A percentile compares a stretch with the other conserved stretches of the same genome.
Conservation (phyloP, 2,329 filamentous ascomycete genomes). For the Phyllosticta citribraziliensis region DNA sequence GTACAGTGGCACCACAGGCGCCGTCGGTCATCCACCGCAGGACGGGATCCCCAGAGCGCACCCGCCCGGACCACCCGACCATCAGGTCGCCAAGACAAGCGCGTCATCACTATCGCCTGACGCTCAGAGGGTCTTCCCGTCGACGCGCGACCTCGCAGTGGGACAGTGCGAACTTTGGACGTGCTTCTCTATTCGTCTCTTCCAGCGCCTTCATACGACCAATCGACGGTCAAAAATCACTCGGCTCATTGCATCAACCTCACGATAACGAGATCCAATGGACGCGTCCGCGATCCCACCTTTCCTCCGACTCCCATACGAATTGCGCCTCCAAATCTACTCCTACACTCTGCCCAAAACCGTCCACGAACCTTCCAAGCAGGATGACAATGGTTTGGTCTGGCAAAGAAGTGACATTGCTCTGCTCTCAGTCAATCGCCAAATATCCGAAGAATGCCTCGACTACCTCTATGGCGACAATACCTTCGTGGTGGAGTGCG, state of each 20-base stretch:
- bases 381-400: constrained; percentile 22
- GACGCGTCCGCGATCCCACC: constrained; percentile 14
- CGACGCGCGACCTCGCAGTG: not conserved
- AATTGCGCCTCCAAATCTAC: constrained; percentile 36
- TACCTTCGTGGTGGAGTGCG: constrained; percentile 37
- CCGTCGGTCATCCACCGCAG: too few relatives aligned
- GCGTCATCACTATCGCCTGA: not conserved
- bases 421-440: constrained; percentile 30
- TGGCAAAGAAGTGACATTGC: constrained; percentile 35
- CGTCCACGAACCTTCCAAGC: constrained; percentile 12
- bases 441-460: constrained; percentile 36
- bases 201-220: not conserved
- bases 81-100: not conserved
- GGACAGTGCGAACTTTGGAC: not conserved
- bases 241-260: not conserved
- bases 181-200: not conserved
- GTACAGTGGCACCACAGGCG: not conserved
- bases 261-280: not conserved
- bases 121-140: not conserved
- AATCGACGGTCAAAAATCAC: not conserved
- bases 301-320: constrained; percentile 31
- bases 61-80: not conserved
- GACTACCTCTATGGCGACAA: constrained; percentile 38
- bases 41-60: not conserved
- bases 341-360: constrained; percentile 33